phyloP scores from a whole-genome alignment of 257 asterid genomes.

The Penstemon newberryi region DNA sequence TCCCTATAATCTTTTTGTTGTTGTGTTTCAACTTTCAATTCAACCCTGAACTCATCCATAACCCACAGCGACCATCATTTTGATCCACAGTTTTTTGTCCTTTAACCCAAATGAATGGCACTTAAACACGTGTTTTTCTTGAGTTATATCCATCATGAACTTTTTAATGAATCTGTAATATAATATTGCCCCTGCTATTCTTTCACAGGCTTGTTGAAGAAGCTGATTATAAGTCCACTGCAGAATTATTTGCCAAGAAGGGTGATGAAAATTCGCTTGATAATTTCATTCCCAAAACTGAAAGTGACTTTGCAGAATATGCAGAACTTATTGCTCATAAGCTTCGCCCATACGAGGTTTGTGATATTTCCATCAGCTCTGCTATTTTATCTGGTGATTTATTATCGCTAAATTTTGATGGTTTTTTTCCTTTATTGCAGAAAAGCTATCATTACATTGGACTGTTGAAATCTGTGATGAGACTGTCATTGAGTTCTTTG shows the following conservation, averaged over 20 bases:
- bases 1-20: too few species aligned
- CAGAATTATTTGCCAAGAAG: conserved; percentile 77
- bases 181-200: background rate
- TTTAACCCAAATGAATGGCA: too few species aligned
- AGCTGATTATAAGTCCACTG: conserved; percentile 86
- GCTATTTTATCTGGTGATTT: conserved; percentile 31
- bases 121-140: too few species aligned
- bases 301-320: conserved; percentile 77
- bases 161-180: conserved; percentile 51
- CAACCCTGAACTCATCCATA: too few species aligned
- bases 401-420: conserved; percentile 47
- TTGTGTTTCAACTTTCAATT: too few species aligned
- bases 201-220: conserved; percentile 88
- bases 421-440: conserved; percentile 40
- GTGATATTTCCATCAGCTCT: conserved; percentile 27
- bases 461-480: conserved; percentile 81
- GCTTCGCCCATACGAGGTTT: conserved; percentile 83
- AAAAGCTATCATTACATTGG: conserved; percentile 91
- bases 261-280: conserved; percentile 74
- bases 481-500: conserved; percentile 72
- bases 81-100: too few species aligned
- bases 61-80: too few species aligned
- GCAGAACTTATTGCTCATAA: conserved; percentile 82
- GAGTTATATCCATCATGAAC: too few species aligned
- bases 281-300: conserved; percentile 81